Evolutionary conservation across 1,284 basidiomycete species (phyloP).

Genomic region (Agaricales sp.): DNA sequence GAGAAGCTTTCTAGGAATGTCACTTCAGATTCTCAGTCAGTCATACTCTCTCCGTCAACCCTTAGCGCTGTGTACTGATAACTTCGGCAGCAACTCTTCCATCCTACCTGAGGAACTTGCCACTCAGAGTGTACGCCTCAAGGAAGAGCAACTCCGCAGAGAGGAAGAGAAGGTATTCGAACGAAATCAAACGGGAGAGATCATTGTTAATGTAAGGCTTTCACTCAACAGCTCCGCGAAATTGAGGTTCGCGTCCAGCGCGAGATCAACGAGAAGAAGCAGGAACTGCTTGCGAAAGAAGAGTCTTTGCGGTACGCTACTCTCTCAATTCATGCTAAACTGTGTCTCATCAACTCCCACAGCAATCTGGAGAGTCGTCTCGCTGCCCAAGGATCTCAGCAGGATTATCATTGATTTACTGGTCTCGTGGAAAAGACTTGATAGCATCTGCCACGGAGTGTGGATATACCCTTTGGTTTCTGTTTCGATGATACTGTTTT

Average conservation of each 20-base stretch:
- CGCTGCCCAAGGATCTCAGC: conserved; percentile 71
- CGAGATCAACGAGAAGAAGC: conserved; percentile 98
- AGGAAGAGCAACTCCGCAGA: conserved; percentile 95
- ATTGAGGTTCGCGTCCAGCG: conserved; percentile 97
- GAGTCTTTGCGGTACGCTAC: conserved; percentile 65
- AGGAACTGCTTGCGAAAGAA: conserved; percentile 91
- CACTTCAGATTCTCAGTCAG: conserved; percentile 73
- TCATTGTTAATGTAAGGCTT: conserved; percentile 8
- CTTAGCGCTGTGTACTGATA: conserved; percentile 11
- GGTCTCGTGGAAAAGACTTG: neutral
- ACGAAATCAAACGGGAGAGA: neutral
- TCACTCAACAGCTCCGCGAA: conserved; percentile 68
- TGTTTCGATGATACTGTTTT: neutral
- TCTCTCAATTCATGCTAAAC: conserved; percentile 6
- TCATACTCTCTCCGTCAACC: conserved; percentile 10
- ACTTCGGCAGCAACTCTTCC: conserved; percentile 59
- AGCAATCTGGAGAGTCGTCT: conserved; percentile 87
- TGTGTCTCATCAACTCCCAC: conserved; percentile 8
- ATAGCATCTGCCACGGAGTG: neutral
- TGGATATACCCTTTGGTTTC: conserved; percentile 1
- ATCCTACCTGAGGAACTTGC: conserved; percentile 94
- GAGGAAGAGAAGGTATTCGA: conserved; percentile 85
- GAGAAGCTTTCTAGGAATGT: conserved; percentile 96
- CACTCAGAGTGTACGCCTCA: conserved; percentile 92
- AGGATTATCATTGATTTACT: conserved; percentile 31